Conservation (phyloP, 1,284 basidiomycete species). For the Ustilago bromivora region DNA sequence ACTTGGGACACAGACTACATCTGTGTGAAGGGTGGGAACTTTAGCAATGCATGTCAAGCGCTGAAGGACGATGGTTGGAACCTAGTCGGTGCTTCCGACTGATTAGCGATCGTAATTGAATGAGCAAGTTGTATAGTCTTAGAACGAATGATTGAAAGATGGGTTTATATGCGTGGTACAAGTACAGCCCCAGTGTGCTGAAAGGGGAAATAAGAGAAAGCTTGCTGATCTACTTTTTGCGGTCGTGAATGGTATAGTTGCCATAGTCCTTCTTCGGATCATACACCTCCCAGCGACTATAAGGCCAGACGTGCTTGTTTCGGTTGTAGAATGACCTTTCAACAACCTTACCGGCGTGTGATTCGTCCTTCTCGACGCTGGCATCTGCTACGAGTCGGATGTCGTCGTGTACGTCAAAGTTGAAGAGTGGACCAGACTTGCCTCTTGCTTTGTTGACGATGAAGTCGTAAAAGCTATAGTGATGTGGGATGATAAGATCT, state of each 20-base stretch:
- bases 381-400: conserved; percentile 95
- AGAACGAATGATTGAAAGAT: not conserved
- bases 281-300: conserved; percentile 71
- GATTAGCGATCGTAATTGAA: not conserved
- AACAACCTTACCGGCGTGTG: conserved; percentile 98
- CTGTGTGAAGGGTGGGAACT: conserved; percentile 33
- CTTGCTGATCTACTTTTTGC: conserved; percentile 24
- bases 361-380: conserved; percentile 95
- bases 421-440: conserved; percentile 97
- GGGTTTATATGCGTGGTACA: conserved; percentile 1
- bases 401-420: conserved; percentile 99
- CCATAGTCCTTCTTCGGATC: conserved; percentile 64
- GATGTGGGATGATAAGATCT: conserved; percentile 74
- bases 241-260: conserved; percentile 57
- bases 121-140: not conserved
- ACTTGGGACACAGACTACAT: conserved; percentile 52
- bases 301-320: conserved; percentile 97
- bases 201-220: not conserved
- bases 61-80: conserved; percentile 42
- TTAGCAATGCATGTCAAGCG: conserved; percentile 20
- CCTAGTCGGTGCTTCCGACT: conserved; percentile 17
- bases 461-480: conserved; percentile 98
- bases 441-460: conserved; percentile 98
- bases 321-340: conserved; percentile 93
- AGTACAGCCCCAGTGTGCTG: not conserved